Conservation (phyloP, 2,329 filamentous ascomycete genomes). For the Beauveria varroae region DNA sequence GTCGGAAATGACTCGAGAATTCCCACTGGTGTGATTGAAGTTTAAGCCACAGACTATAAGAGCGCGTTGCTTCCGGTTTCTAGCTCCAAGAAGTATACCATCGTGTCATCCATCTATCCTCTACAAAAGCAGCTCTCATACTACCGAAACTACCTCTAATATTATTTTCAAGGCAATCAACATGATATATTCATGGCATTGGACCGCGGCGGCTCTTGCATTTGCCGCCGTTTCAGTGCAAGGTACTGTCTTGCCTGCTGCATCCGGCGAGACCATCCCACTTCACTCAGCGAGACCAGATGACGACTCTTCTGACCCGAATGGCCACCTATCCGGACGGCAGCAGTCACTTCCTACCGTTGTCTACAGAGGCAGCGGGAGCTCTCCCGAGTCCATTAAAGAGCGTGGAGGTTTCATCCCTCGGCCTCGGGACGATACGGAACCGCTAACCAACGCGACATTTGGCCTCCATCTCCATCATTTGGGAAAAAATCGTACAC, state of each 20-base stretch:
- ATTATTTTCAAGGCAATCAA: background rate
- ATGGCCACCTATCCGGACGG: background rate
- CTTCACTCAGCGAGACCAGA: too few relatives aligned
- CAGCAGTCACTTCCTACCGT: background rate
- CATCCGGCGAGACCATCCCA: background rate
- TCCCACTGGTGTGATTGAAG: background rate
- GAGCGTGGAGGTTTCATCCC: background rate
- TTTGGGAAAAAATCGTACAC: background rate
- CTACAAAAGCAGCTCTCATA: background rate
- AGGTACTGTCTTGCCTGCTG: background rate
- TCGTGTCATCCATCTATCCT: background rate
- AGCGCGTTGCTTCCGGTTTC: background rate
- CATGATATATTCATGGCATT: background rate
- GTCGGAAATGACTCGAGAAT: background rate
- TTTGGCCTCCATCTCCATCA: background rate
- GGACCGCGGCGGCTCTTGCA: background rate
- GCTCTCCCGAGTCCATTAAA: background rate
- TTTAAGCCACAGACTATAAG: background rate
- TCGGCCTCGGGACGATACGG: background rate
- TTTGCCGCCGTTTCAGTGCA: background rate
- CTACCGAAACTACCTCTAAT: background rate
- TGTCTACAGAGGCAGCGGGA: background rate
- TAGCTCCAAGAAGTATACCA: background rate
- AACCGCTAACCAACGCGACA: background rate
- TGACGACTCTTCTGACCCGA: background rate